Percentiles rank a stretch among this genome's conserved stretches.
These are phyloP conservation scores for Leucocoprinus birnbaumii DNA, from an alignment of 768 basidiomycete species.

Conservation along the genomic window DNA sequence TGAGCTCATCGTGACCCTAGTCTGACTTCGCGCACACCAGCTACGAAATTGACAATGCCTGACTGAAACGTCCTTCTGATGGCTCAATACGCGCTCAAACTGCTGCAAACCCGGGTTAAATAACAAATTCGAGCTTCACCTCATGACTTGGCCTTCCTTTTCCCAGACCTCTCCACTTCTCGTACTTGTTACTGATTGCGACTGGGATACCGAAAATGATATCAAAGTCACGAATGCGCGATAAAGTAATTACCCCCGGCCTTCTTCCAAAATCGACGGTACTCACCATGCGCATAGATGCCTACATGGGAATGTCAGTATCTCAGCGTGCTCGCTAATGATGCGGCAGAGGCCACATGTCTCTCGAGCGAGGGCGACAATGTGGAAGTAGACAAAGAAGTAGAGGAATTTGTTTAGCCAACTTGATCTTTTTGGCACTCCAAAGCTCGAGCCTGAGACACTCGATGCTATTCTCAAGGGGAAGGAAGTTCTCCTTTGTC, in stretches of 20 bases:
- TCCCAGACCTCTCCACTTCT: conserved; percentile 1
- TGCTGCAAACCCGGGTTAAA: background rate
- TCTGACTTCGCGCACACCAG: no score
- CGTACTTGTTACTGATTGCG: background rate
- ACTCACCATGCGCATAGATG: conserved; percentile 1
- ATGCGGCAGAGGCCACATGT: background rate
- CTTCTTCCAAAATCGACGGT: background rate
- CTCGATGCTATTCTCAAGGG: background rate
- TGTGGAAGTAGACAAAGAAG: background rate
- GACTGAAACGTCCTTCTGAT: background rate
- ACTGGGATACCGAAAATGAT: background rate
- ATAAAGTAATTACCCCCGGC: background rate
- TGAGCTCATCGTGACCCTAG: no score
- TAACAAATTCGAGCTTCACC: background rate
- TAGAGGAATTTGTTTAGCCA: background rate
- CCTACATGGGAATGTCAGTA: conserved; percentile 1
- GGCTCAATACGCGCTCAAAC: background rate
- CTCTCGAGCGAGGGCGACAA: background rate
- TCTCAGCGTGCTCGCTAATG: background rate
- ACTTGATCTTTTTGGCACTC: background rate
- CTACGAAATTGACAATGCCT: no score
- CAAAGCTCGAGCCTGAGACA: conserved; percentile 4
- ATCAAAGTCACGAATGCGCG: background rate
- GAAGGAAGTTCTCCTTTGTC: background rate
- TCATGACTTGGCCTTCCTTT: conserved; percentile 8